Evolutionary conservation across 805 yeast species (phyloP).

Genomic region (Soucietia sequanensis): DNA sequence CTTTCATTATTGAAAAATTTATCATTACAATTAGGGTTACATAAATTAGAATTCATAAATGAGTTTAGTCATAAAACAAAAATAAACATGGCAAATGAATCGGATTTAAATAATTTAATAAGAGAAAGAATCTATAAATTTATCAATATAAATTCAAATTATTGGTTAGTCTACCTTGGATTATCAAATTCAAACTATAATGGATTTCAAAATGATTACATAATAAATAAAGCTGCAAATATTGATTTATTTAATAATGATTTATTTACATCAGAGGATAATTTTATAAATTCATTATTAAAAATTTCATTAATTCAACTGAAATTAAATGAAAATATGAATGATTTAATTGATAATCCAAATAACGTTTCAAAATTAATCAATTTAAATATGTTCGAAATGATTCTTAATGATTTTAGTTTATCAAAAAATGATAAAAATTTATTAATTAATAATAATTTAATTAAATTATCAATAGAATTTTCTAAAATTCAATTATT

Average conservation of each 20-base stretch:
- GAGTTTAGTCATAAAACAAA: slow-evolving; percentile 40
- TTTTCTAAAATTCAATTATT: slow-evolving; percentile 39
- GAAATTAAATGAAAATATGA: slow-evolving; percentile 39
- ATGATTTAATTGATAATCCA: slow-evolving; percentile 23
- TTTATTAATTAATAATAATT: slow-evolving; percentile 18
- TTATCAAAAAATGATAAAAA: slow-evolving; percentile 5
- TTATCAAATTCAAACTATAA: slow-evolving; percentile 29
- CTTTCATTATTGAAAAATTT: slow-evolving; percentile 38
- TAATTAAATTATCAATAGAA: slow-evolving; percentile 32
- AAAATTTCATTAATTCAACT: slow-evolving; percentile 38
- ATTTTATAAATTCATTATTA: slow-evolving; percentile 24
- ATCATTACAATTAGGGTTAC: slow-evolving; percentile 43
- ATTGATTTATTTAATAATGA: slow-evolving; percentile 13
- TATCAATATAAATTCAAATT: slow-evolving; percentile 41
- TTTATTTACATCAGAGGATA: slow-evolving; percentile 11
- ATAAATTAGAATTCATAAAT: slow-evolving; percentile 37
- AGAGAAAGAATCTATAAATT: slow-evolving; percentile 44
- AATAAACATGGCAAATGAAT: slow-evolving; percentile 21
- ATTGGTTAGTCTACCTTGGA: slow-evolving; percentile 42
- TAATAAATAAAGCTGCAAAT: slow-evolving; percentile 32
- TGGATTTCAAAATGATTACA: slow-evolving; percentile 36
- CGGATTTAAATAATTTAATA: slow-evolving; percentile 31
- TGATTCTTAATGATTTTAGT: slow-evolving; percentile 31
- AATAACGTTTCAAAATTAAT: slow-evolving; percentile 30
- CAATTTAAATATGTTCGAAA: slow-evolving; percentile 43